Evolutionary conservation across 2,329 filamentous ascomycete genomes (phyloP), one percentile per base, ranked within the genome.

Genomic region (Camillea tinctor): DNA sequence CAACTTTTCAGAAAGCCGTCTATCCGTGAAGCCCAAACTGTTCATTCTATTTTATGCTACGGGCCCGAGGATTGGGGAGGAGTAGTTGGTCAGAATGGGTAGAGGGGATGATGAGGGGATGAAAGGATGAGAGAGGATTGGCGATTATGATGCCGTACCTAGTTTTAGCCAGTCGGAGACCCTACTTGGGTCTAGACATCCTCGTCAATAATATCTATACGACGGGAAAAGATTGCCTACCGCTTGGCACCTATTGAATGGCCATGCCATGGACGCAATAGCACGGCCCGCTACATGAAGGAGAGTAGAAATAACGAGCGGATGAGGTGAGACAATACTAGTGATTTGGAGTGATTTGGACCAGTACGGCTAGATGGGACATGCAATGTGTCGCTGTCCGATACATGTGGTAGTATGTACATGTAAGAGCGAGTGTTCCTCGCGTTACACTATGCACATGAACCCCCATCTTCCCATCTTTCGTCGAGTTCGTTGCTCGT

Each of bases 311-410:
- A 19, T 50, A 23, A 21, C 13, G 52, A 17, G 13, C 26, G 52
- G 52, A 54, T 44, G 52, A 54, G 52, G 52, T 54, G 30, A 54
- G 52, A 54, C 26, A 44, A 23, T 30, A 30, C 30, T 19, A 7
- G 15, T 19, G 30, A 30, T n/a, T 53, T 53, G 23, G 30, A 7
- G 15, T 19, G 30, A 30, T n/a, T 53, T 53, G 23, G 30, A 53
- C 51, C 51, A 30, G 30, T 23, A 36, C 23, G 23, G 9, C 51
- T 19, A 30, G 21, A 30, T 30, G 24, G 26, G 19, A n/a, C 23
- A 40, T 54, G 52, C 30, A n/a, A 24, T 24, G 51, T 52, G 22
- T 24, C 20, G 49, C 49, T 51, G 49, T 24, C 19, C 19, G 19
- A 19, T 24, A 24, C 49, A 13, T 51, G 20, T 51, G 49, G 11